Percentiles rank a stretch among this genome's conserved stretches.
Conservation (phyloP, 257 asterid species). For the Craterostigma plantagineum region DNA sequence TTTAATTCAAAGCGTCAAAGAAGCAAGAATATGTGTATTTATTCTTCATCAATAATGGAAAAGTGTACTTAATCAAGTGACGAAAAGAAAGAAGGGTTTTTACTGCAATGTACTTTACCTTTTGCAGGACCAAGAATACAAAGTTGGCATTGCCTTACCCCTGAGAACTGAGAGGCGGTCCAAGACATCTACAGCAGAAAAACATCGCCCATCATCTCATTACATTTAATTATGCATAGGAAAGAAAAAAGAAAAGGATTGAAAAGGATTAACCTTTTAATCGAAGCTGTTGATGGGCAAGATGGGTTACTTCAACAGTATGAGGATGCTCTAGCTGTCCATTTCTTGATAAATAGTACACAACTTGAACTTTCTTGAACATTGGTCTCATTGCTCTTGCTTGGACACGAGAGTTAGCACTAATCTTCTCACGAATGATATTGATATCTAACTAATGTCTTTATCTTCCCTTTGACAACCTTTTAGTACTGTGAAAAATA, state of each 20-base stretch:
- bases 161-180: slow-evolving; percentile 53
- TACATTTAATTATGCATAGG: not conserved
- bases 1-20: not conserved
- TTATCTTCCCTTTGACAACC: too few species aligned
- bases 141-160: slow-evolving; percentile 77
- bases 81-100: too few species aligned
- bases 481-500: too few species aligned
- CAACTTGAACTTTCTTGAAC: slow-evolving; percentile 43
- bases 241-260: too few species aligned
- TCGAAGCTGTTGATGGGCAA: slow-evolving; percentile 52
- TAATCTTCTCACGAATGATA: too few species aligned
- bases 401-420: too few species aligned
- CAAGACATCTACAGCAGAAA: slow-evolving; percentile 30
- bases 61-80: not conserved
- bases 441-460: too few species aligned
- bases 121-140: slow-evolving; percentile 95
- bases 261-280: too few species aligned
- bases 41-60: too few species aligned
- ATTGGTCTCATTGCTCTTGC: slow-evolving; percentile 15
- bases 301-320: slow-evolving; percentile 55
- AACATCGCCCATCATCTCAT: too few species aligned
- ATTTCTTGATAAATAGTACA: slow-evolving; percentile 73
- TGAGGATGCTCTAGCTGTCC: slow-evolving; percentile 91
- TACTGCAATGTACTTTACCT: too few species aligned
- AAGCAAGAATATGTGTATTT: not conserved